These are phyloP conservation scores for Prunus mira DNA, from an alignment of 306 rosid genomes.

Conservation along the genomic window DNA sequence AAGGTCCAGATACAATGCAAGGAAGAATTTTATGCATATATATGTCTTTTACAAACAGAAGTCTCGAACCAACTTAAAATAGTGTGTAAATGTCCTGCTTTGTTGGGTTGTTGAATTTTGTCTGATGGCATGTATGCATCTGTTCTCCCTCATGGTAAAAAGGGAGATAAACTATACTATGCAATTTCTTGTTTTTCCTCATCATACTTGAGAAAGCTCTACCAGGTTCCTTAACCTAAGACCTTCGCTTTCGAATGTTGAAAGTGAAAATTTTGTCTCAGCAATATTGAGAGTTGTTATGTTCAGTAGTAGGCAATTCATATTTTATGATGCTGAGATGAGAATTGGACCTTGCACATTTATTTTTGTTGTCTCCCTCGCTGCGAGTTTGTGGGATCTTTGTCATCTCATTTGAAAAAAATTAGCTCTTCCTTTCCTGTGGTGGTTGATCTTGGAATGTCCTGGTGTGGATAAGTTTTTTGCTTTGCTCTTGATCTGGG, in stretches of 20 bases:
- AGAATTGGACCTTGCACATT: neutral
- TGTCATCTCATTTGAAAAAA: neutral
- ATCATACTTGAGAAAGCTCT: no score
- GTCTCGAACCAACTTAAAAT: no score
- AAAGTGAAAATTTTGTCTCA: neutral
- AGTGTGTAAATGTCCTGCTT: no score
- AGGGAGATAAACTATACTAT: no score
- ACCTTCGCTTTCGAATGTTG: neutral
- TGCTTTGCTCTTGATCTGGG: neutral
- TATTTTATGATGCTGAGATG: neutral
- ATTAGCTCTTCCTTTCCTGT: neutral
- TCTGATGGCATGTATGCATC: no score
- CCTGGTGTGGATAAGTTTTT: no score
- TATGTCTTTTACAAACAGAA: no score
- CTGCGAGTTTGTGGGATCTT: neutral
- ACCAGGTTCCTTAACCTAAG: neutral
- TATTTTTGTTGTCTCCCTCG: neutral
- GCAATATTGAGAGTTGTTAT: neutral
- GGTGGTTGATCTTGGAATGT: neutral
- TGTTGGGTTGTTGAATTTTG: no score
- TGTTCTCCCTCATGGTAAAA: no score
- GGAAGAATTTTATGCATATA: no score
- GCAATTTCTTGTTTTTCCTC: no score
- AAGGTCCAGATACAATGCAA: no score
- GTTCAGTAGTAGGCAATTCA: neutral